Base-by-base conservation (phyloP, 2,329 filamentous ascomycete genomes). In the Fusarium marasasianum region DNA sequence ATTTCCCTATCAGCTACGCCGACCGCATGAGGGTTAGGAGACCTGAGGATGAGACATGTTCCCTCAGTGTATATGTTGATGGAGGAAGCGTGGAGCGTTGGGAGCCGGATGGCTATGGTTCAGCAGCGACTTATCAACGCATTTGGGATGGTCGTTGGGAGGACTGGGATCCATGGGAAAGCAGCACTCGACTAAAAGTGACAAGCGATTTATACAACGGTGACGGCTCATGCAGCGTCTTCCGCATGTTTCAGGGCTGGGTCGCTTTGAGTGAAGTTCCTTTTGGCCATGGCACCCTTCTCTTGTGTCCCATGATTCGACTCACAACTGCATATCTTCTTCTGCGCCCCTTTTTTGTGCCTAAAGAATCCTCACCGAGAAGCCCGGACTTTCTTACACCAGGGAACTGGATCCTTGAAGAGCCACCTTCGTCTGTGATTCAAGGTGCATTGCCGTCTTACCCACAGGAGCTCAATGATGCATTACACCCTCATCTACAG, bases 191-290 rank as follows among this genome's bases (percentile, higher is more conserved):
- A 18, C 83, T 94, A 1, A 83, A 84, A 4, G 91, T 91, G 14
- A 86, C 87, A 6, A 90, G 90, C 74, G 92, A 95, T 79, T 80
- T 95, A 29, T 94, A 95, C 80, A 88, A 93, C 64, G 91, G 92
- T 13, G 89, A 92, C 1, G 92, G 93, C 5, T 90, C 91, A 14
- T 95, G 93, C 81, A 91, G 86, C 56, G 92, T 93, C 82, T 92
- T 95, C 80, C 88, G 93, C 56, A 93, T 94, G 87, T 93, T 92
- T 78, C 93, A 96, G 80, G 94, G 93, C 58, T 94, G 93, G 92
- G 81, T 96, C 20, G 86, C 87, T 35, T 88, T 96, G 82, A 91
- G 88, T 26, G 83, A 86, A 33, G 91, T 91, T 4, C 87, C 87
- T 0, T 90, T 91, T 0, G 88, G 87, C 15, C 90, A 94, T 79